A percentile compares a stretch with the other conserved stretches of the same genome.
Evolutionary conservation across 352 stramenopile species (phyloP).

Genomic region (Globisporangium paddicum): DNA sequence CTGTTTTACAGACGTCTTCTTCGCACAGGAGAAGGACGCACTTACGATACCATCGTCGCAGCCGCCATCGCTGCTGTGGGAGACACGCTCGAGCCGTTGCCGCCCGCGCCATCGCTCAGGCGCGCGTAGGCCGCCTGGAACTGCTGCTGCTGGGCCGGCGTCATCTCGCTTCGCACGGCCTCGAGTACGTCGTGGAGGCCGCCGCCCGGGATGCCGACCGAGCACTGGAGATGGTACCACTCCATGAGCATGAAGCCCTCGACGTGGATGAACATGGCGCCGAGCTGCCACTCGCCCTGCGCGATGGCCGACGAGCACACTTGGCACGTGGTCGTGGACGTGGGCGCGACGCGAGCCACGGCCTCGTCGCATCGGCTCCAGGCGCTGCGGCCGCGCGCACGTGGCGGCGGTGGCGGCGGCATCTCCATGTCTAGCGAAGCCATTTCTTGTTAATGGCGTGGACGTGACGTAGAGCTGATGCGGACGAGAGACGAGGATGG

Average conservation of each 20-base stretch:
- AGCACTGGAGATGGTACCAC: conserved; percentile 75
- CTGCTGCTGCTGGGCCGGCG: conserved; percentile 37
- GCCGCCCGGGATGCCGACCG: conserved; percentile 39
- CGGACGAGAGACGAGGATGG: conserved; percentile 1
- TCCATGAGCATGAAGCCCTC: conserved; percentile 88
- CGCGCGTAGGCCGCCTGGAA: conserved; percentile 41
- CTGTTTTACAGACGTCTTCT: too few species aligned
- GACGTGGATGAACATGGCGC: conserved; percentile 83
- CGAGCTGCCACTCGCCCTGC: conserved; percentile 66
- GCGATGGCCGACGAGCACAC: conserved; percentile 57
- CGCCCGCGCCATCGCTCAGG: background rate
- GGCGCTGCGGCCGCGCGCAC: conserved; percentile 46
- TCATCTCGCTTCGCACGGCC: conserved; percentile 65
- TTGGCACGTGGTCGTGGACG: conserved; percentile 74
- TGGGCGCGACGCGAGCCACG: conserved; percentile 67
- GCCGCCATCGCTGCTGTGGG: conserved; percentile 5
- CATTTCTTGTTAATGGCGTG: conserved; percentile 21
- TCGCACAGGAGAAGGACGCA: background rate
- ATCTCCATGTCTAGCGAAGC: conserved; percentile 32
- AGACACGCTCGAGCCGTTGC: background rate
- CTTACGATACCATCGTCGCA: conserved; percentile 14
- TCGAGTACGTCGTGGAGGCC: conserved; percentile 48
- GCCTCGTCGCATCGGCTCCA: conserved; percentile 81
- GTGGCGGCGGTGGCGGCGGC: conserved; percentile 29
- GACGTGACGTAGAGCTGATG: background rate